Percentiles rank a stretch among this genome's conserved stretches.
Evolutionary conservation across 768 basidiomycete species (phyloP).

Genomic region (Xerocomellus dryophilus): DNA sequence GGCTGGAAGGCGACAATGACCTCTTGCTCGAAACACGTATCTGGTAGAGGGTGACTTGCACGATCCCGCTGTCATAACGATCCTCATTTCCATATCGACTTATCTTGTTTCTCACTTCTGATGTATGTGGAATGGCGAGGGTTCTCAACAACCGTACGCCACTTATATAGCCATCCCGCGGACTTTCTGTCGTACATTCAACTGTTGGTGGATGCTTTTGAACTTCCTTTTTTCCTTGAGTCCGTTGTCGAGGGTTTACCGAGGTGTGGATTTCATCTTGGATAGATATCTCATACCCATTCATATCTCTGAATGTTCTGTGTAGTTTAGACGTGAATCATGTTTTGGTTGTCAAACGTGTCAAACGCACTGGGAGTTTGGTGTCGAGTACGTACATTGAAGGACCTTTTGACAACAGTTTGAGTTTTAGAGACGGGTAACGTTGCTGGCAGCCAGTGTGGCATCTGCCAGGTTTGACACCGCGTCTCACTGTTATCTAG

Average conservation of each 20-base stretch:
- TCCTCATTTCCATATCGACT: background rate
- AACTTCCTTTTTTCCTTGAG: background rate
- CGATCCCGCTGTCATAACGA: background rate
- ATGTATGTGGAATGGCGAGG: background rate
- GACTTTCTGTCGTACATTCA: constrained; percentile 9
- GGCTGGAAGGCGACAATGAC: constrained; percentile 79
- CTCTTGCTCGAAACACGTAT: constrained; percentile 83
- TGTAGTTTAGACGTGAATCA: constrained; percentile 6
- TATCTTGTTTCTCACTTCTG: background rate
- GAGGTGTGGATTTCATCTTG: background rate
- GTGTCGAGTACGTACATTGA: too few species aligned
- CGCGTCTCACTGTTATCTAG: too few species aligned
- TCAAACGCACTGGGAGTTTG: too few species aligned
- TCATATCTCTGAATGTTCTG: background rate
- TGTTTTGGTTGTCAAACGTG: background rate
- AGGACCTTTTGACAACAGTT: too few species aligned
- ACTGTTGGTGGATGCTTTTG: constrained; percentile 4
- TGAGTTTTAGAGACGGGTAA: too few species aligned
- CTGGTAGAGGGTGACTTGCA: constrained; percentile 54
- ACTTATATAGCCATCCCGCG: background rate
- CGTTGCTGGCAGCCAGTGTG: too few species aligned
- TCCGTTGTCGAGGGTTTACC: background rate
- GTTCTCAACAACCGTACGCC: constrained; percentile 24
- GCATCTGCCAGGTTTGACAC: too few species aligned
- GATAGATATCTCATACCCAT: background rate